phyloP scores from a whole-genome alignment of 345 rosid genomes.

The Brassica juncea region DNA sequence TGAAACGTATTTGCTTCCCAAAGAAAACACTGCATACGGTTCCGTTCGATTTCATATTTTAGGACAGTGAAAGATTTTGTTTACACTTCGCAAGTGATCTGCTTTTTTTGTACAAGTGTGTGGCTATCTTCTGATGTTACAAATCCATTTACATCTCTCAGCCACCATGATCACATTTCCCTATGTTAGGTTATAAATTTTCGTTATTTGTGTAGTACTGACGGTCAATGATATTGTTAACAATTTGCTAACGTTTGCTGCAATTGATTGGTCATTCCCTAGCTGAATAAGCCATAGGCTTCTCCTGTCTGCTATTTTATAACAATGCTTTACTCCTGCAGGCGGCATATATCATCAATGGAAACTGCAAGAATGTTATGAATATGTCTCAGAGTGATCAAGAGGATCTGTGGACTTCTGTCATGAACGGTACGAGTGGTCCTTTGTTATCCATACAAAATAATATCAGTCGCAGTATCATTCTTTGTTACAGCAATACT shows the following conservation, averaged over 20 bases:
- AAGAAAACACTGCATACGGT: neutral
- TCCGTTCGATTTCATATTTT: neutral
- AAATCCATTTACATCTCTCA: neutral
- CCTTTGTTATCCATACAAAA: neutral
- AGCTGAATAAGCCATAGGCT: neutral
- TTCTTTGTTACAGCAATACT: constrained; percentile 5
- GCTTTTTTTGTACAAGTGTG: neutral
- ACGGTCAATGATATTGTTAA: too few species aligned
- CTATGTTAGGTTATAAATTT: too few species aligned
- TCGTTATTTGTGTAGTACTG: too few species aligned
- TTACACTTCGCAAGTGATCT: neutral
- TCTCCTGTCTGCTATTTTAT: neutral
- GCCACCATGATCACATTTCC: neutral
- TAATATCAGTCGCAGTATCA: neutral
- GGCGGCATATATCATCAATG: constrained; percentile 92
- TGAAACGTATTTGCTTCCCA: neutral
- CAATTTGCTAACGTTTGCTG: neutral
- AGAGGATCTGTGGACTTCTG: constrained; percentile 78
- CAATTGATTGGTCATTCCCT: neutral
- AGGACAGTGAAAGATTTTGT: neutral
- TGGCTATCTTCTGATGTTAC: neutral
- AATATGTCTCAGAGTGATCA: constrained; percentile 95
- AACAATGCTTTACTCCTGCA: constrained; percentile 39
- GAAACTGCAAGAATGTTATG: constrained; percentile 96
- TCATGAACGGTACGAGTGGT: constrained; percentile 67